Conservation (phyloP, 2,329 filamentous ascomycete species). For the Colletotrichum sp. region DNA sequence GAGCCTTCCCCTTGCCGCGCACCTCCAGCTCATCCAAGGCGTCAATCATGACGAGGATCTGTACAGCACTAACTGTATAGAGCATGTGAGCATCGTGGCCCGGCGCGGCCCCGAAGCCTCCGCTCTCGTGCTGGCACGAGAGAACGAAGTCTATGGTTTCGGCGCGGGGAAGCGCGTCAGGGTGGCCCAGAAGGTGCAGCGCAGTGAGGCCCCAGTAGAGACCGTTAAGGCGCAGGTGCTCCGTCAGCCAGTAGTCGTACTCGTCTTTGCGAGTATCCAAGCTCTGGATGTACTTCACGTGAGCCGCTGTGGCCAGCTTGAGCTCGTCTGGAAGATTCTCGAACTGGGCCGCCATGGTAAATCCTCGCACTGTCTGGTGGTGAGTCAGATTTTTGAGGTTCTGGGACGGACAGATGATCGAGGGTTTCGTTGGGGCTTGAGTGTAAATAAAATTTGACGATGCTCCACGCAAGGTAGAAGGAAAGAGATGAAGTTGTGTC, state of each 20-base stretch:
- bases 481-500: conserved; percentile 5
- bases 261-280: conserved; percentile 92
- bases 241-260: conserved; percentile 96
- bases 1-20: conserved; percentile 70
- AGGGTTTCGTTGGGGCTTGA: neutral
- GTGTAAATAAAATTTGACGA: neutral
- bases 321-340: conserved; percentile 43
- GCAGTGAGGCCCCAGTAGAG: conserved; percentile 96
- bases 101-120: conserved; percentile 92
- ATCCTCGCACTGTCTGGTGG: neutral
- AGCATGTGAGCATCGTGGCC: conserved; percentile 96
- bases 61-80: conserved; percentile 93
- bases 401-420: neutral
- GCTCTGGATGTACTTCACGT: conserved; percentile 92
- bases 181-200: conserved; percentile 81
- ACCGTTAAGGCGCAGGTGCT: conserved; percentile 93
- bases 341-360: conserved; percentile 36
- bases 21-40: conserved; percentile 83
- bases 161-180: conserved; percentile 79
- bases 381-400: neutral
- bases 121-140: conserved; percentile 86
- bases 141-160: conserved; percentile 92
- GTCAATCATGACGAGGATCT: conserved; percentile 87
- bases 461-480: neutral
- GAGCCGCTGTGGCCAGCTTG: conserved; percentile 59